Percentiles rank a stretch among this genome's conserved stretches.
Evolutionary conservation across 2,329 filamentous ascomycete genomes (phyloP).

Genomic region (Beauveria bassiana): DNA sequence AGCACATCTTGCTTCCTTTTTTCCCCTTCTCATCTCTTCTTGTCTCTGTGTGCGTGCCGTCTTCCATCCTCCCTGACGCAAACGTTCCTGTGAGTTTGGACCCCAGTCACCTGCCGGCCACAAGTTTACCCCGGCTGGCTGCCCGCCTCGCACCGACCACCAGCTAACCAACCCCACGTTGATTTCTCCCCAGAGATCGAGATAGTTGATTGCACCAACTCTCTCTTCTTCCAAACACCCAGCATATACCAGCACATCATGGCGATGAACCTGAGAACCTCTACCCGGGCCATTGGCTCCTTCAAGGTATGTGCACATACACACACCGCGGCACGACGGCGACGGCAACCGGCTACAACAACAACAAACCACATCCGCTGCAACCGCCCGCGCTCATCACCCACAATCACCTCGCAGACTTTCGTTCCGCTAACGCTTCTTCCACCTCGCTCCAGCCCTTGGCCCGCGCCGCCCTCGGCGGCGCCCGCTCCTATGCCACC

Average conservation of each 20-base stretch:
- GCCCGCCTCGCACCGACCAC: constrained; percentile 8
- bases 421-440: neutral
- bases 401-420: neutral
- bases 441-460: constrained; percentile 18
- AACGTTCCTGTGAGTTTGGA: neutral
- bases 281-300: constrained; percentile 54
- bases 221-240: neutral
- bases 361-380: neutral
- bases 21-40: neutral
- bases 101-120: too few species aligned
- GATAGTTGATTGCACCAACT: neutral
- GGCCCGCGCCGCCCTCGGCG: constrained; percentile 23
- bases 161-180: constrained; percentile 10
- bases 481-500: constrained; percentile 58
- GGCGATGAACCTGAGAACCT: constrained; percentile 56
- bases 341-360: neutral
- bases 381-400: neutral
- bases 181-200: neutral
- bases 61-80: neutral
- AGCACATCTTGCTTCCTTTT: neutral
- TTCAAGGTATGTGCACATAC: constrained; percentile 46
- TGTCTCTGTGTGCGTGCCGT: neutral
- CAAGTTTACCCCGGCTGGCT: neutral
- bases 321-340: neutral
- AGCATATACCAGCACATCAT: constrained; percentile 32